Evolutionary conservation across 2,329 filamentous ascomycete genomes (phyloP), one percentile per base, ranked within the genome.

Genomic region (Didymella pinodella): DNA sequence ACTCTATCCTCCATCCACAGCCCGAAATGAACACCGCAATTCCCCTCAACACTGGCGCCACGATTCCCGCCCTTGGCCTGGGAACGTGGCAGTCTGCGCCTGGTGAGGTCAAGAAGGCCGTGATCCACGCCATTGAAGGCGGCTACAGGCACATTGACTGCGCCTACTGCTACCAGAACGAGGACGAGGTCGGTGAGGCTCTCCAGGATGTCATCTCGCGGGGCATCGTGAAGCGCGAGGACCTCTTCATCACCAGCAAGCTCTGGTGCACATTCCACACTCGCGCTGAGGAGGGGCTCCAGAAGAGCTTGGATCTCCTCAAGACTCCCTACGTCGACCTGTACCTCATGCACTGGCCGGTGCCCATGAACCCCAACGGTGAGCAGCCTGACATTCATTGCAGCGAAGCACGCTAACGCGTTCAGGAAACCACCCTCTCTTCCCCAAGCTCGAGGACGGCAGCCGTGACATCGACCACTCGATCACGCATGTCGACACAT

Each of bases 181-280:
- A 96, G 79, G 85, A 89, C 47, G 91, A 94, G 76, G 92, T 96
- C 16, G 92, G 92, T 63, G 81, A 88, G 73, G 92, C 90, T 10
- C 84, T 96, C 53, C 86, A 87, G 73, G 88, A 90, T 55, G 91
- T 90, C 29, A 87, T 94, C 70, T 82, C 81, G 26, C 80, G 86
- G 5, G 91, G 91, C 25, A 82, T 85, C 61, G 81, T 90, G 68
- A 90, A 89, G 83, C 86, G 92, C 61, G 86, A 90, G 75, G 90
- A 96, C 57, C 79, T 96, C 62, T 96, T 95, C 79, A 86, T 96
- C 59, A 90, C 91, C 54, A 92, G 88, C 70, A 96, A 96, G 84
- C 85, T 93, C 36, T 96, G 92, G 90, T 89, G 88, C 71, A 92
- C 90, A 49, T 93, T 90, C 80, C 88, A 90, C 77, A 86, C 85